Conservation (phyloP, 495 filamentous ascomycete genomes). For the Penicillium mononematosum region DNA sequence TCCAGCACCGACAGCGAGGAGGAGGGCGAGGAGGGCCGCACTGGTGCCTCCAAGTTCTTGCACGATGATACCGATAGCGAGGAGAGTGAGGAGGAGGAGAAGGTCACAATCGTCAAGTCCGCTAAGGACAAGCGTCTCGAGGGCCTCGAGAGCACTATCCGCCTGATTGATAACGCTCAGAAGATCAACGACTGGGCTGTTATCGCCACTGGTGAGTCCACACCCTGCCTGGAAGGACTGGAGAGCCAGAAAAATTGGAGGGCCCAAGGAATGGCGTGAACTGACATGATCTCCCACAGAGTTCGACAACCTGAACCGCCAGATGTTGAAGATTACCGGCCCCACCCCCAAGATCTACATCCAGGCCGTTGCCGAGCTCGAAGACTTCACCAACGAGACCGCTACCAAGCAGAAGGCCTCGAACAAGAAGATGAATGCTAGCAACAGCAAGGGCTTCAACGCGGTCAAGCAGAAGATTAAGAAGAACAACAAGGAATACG, state of each 20-base stretch:
- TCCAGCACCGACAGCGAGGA: constrained; percentile 59
- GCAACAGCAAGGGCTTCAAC: constrained; percentile 89
- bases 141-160: constrained; percentile 85
- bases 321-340: constrained; percentile 74
- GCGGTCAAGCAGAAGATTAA: constrained; percentile 95
- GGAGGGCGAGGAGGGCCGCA: constrained; percentile 60
- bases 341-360: constrained; percentile 86
- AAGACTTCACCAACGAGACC: constrained; percentile 93
- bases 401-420: constrained; percentile 92
- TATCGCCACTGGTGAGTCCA: constrained; percentile 75
- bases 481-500: constrained; percentile 97
- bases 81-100: constrained; percentile 79
- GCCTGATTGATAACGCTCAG: constrained; percentile 88
- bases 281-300: constrained; percentile 54
- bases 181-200: constrained; percentile 97
- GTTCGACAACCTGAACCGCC: constrained; percentile 95
- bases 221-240: constrained; percentile 2
- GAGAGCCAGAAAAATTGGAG: constrained; percentile 10
- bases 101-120: constrained; percentile 83
- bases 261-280: constrained; percentile 5
- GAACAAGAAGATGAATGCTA: constrained; percentile 98
- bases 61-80: constrained; percentile 73
- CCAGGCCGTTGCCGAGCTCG: constrained; percentile 87
- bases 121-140: constrained; percentile 96
- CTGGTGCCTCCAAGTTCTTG: constrained; percentile 78